phyloP scores from a whole-genome alignment of 352 stramenopile genomes.

The Globisporangium irregulare region DNA sequence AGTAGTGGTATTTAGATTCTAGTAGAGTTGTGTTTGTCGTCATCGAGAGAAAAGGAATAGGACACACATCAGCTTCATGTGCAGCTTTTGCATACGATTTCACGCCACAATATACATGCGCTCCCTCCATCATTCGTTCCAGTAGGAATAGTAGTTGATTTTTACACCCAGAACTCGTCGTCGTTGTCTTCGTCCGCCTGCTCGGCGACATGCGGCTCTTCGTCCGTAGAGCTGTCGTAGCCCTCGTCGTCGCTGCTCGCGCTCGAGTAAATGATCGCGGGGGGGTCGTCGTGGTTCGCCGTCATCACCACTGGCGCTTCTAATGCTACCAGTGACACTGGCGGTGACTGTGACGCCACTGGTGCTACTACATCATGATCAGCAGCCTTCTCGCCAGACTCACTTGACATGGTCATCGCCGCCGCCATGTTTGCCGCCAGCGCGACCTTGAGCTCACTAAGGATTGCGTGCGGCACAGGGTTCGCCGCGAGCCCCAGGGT shows the following conservation, averaged over 20 bases:
- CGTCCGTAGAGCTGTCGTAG: constrained; percentile 12
- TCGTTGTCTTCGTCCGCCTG: constrained; percentile 8
- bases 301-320: not conserved
- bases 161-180: constrained; percentile 16
- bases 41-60: not conserved
- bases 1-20: constrained; percentile 1
- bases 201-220: not conserved
- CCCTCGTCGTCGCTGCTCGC: constrained; percentile 12
- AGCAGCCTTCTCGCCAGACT: not conserved
- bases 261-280: constrained; percentile 9
- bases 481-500: constrained; percentile 46
- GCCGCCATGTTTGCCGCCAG: constrained; percentile 43
- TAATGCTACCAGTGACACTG: not conserved
- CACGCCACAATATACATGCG: not conserved
- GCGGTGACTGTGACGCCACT: not conserved
- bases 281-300: not conserved
- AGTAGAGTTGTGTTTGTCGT: not conserved
- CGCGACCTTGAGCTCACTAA: constrained; percentile 35
- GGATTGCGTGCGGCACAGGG: constrained; percentile 32
- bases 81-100: not conserved
- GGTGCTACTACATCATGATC: not conserved
- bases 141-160: not conserved
- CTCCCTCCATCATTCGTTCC: not conserved
- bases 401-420: constrained; percentile 12
- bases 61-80: not conserved